Conservation (phyloP, 129 eudicot genomes). For the Saposhnikovia divaricata region DNA sequence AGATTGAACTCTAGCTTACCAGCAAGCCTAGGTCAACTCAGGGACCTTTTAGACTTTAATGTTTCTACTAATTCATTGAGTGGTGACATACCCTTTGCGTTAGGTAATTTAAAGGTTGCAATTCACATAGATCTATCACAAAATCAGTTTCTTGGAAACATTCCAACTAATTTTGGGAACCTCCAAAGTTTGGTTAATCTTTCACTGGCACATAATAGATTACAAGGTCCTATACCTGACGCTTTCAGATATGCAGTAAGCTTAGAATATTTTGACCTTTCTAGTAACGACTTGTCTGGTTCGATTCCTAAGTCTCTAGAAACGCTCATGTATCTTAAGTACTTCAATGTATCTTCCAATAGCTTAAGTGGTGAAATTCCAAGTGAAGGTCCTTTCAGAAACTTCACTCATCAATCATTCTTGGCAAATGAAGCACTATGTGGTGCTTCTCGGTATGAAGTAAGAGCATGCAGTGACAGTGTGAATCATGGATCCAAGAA, state of each 20-base stretch:
- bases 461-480: conserved; percentile 8
- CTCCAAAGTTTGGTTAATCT: conserved; percentile 16
- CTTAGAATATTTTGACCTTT: conserved; percentile 24
- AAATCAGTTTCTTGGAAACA: background rate
- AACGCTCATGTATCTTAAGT: background rate
- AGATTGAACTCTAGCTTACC: background rate
- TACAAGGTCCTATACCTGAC: conserved; percentile 24
- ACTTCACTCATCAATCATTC: conserved; percentile 22
- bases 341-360: conserved; percentile 21
- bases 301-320: conserved; percentile 16
- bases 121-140: background rate
- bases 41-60: background rate
- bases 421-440: conserved; percentile 21
- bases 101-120: conserved; percentile 8
- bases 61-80: background rate
- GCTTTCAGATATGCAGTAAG: conserved; percentile 14
- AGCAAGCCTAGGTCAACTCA: background rate
- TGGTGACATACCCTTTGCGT: background rate
- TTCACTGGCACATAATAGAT: conserved; percentile 22
- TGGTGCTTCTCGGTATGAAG: conserved; percentile 15
- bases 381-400: conserved; percentile 17
- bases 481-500: background rate
- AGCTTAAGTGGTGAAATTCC: conserved; percentile 30
- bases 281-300: conserved; percentile 23
- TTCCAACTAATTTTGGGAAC: background rate